Conservation (phyloP, 495 filamentous ascomycete genomes). For the Penicillium coffeae region DNA sequence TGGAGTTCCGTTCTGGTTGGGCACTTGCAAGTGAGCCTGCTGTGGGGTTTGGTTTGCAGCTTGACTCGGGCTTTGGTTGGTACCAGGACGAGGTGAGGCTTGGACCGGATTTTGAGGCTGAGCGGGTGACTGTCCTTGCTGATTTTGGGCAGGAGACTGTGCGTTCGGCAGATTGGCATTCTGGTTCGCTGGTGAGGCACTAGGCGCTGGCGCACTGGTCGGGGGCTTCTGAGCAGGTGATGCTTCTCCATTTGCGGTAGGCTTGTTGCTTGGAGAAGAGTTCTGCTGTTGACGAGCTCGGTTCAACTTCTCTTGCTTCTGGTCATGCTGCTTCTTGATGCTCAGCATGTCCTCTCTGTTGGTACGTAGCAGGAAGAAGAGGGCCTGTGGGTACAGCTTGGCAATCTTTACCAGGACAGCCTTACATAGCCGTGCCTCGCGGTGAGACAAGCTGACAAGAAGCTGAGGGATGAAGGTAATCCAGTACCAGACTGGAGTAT, state of each 20-base stretch:
- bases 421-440: conserved; percentile 82
- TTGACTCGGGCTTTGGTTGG: conserved; percentile 26
- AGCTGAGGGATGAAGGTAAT: conserved; percentile 98
- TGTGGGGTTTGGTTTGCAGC: conserved; percentile 23
- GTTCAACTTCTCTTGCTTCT: conserved; percentile 64
- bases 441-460: conserved; percentile 79
- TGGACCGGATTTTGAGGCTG: conserved; percentile 25
- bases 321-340: conserved; percentile 84
- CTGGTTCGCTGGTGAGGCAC: conserved; percentile 29
- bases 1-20: conserved; percentile 33
- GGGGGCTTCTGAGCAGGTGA: conserved; percentile 43
- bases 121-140: conserved; percentile 24
- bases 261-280: conserved; percentile 49
- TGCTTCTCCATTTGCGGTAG: conserved; percentile 49
- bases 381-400: conserved; percentile 86
- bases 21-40: conserved; percentile 37
- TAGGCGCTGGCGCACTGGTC: conserved; percentile 21
- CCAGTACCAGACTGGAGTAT: conserved; percentile 98
- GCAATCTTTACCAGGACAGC: conserved; percentile 86
- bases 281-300: conserved; percentile 38
- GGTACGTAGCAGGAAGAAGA: conserved; percentile 92
- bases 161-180: conserved; percentile 30
- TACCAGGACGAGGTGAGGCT: conserved; percentile 18
- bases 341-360: conserved; percentile 90
- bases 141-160: conserved; percentile 28